These are phyloP conservation scores for Coccomyxa sp. DNA, from an alignment of 139 green algal species.

Conservation along the genomic window DNA sequence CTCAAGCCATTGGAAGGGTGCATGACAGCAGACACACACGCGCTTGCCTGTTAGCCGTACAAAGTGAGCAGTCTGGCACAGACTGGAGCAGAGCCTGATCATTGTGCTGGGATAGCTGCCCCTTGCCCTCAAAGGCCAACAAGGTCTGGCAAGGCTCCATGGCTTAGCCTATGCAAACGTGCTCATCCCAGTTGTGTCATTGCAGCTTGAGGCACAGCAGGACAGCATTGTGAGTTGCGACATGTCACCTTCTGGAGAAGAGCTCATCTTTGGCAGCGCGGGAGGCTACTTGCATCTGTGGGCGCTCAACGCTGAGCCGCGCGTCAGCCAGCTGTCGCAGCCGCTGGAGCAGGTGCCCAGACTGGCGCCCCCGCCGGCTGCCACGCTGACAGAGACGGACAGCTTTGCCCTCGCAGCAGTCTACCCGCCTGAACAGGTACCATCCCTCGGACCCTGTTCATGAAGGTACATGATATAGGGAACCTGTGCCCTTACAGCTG, in stretches of 20 bases:
- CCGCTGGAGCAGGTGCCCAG: constrained; percentile 10
- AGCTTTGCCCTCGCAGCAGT: constrained; percentile 17
- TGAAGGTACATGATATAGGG: no score
- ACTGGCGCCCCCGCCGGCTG: not conserved
- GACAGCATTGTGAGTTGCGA: constrained; percentile 42
- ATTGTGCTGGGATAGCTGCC: no score
- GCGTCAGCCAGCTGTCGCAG: constrained; percentile 20
- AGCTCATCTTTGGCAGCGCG: constrained; percentile 61
- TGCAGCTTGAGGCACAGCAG: constrained; percentile 52
- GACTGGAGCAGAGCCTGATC: no score
- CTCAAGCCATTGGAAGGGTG: no score
- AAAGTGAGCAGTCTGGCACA: no score
- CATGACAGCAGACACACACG: no score
- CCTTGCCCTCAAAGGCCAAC: no score
- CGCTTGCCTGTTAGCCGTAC: no score
- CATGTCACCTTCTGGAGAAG: constrained; percentile 57
- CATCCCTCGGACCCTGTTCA: no score
- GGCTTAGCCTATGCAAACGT: not conserved
- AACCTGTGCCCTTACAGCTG: no score
- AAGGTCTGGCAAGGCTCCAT: no score
- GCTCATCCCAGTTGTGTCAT: not conserved
- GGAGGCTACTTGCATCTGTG: constrained; percentile 83
- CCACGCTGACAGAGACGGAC: constrained; percentile 24
- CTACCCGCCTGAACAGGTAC: not conserved
- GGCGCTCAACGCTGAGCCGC: constrained; percentile 13